Percentiles rank a stretch among this genome's conserved stretches.
Conservation (phyloP, 495 filamentous ascomycete genomes). For the Xylaria cubensis region DNA sequence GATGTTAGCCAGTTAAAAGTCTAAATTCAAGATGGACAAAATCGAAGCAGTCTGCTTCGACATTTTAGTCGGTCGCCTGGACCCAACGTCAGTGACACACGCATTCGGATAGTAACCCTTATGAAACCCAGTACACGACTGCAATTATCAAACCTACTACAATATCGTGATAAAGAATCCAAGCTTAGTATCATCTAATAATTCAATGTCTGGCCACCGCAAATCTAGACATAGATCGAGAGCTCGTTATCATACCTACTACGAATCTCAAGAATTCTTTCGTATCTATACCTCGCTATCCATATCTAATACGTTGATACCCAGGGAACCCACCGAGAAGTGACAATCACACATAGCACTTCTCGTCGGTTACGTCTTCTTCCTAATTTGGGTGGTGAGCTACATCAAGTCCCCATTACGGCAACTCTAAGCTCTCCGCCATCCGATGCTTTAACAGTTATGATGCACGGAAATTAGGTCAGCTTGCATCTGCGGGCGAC, state of each 20-base stretch:
- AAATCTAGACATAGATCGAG: neutral
- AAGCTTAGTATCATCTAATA: too few relatives aligned
- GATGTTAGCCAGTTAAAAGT: slow-evolving; percentile 1
- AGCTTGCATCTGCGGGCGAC: slow-evolving; percentile 13
- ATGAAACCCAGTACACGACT: neutral
- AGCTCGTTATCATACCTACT: neutral
- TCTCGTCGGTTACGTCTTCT: neutral
- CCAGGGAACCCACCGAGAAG: neutral
- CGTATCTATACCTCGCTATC: neutral
- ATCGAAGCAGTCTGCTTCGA: neutral
- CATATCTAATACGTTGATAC: neutral
- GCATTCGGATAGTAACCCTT: neutral
- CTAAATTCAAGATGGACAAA: neutral
- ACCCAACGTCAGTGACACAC: neutral
- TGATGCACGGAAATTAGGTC: neutral
- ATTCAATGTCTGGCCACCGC: too few relatives aligned
- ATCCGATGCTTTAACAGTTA: neutral
- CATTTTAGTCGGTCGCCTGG: neutral
- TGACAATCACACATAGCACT: neutral
- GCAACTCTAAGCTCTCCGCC: neutral
- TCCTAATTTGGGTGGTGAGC: neutral
- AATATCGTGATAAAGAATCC: neutral
- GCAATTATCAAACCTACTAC: neutral
- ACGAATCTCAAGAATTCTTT: neutral
- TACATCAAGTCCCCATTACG: neutral